A percentile compares a stretch with the other conserved stretches of the same genome.
Conservation (phyloP, 1,139 yeast species). For the Maudiozyma humilis region DNA sequence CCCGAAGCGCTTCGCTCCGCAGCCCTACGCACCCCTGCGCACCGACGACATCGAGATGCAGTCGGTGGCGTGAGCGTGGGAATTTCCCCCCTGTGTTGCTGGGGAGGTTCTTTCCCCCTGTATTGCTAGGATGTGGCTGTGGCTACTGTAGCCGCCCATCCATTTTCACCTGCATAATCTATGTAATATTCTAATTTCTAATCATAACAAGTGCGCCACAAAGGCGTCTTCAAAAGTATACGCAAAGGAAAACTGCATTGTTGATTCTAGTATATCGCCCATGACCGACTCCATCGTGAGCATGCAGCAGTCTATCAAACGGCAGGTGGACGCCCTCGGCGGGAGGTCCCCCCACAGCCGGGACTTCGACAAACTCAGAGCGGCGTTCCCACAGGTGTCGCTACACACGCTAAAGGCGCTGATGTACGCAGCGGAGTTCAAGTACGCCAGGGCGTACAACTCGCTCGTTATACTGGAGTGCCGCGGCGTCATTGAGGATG, state of each 20-base stretch:
- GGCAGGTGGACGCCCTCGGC: too few relatives aligned
- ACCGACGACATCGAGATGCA: background rate
- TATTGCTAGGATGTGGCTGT: background rate
- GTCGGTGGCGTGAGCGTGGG: background rate
- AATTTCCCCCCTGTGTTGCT: background rate
- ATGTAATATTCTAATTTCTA: too few relatives aligned
- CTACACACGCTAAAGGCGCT: slow-evolving; percentile 52
- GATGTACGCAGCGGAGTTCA: slow-evolving; percentile 69
- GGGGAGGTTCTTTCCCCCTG: background rate
- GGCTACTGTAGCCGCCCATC: background rate
- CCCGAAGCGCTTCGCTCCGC: too few relatives aligned
- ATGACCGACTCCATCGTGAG: too few relatives aligned
- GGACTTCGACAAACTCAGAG: background rate
- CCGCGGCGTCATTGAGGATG: background rate
- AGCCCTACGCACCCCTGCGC: too few relatives aligned
- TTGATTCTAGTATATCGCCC: too few relatives aligned
- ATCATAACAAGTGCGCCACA: too few relatives aligned
- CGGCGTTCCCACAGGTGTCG: slow-evolving; percentile 66
- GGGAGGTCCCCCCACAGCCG: background rate
- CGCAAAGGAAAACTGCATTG: too few relatives aligned
- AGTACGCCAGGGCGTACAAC: slow-evolving; percentile 69
- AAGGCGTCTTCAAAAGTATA: too few relatives aligned
- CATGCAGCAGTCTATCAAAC: too few relatives aligned
- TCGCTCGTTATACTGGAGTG: slow-evolving; percentile 53
- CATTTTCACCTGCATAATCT: too few relatives aligned